Conservation (phyloP, 768 basidiomycete genomes). For the Hortiboletus campestris region DNA sequence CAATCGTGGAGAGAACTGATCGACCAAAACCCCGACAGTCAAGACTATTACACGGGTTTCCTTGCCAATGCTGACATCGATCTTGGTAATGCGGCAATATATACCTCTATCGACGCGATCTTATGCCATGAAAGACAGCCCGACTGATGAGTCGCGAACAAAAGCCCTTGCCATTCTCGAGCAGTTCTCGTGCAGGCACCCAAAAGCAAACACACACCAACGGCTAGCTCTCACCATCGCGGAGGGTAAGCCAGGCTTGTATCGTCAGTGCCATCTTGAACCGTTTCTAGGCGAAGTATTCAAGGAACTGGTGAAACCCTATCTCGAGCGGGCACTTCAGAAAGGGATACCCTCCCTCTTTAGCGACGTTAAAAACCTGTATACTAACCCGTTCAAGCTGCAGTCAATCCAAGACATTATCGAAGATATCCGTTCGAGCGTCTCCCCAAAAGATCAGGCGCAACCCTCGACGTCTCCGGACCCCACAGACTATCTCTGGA, state of each 20-base stretch:
- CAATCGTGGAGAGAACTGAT: conserved; percentile 79
- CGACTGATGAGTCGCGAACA: conserved; percentile 48
- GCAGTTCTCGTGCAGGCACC: conserved; percentile 59
- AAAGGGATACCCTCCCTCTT: conserved; percentile 94
- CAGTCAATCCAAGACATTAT: conserved; percentile 66
- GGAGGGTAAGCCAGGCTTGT: conserved; percentile 35
- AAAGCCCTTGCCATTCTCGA: conserved; percentile 58
- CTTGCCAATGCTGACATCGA: conserved; percentile 63
- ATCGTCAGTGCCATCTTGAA: background rate
- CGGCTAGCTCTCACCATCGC: conserved; percentile 74
- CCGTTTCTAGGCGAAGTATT: conserved; percentile 59
- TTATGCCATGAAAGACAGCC: conserved; percentile 32
- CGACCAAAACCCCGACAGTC: conserved; percentile 81
- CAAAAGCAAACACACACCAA: conserved; percentile 66
- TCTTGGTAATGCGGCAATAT: conserved; percentile 47
- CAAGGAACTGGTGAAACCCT: conserved; percentile 56
- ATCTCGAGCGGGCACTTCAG: conserved; percentile 65
- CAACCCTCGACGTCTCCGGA: conserved; percentile 30
- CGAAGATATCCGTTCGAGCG: conserved; percentile 44
- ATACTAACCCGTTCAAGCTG: conserved; percentile 62
- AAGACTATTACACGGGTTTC: conserved; percentile 77
- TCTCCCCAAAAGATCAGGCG: conserved; percentile 36
- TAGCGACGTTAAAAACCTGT: conserved; percentile 86
- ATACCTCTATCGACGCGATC: conserved; percentile 1
- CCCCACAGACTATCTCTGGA: conserved; percentile 90